Evolutionary conservation across 164 flowering plant species (phyloP).

Genomic region (Berberis vulgaris): DNA sequence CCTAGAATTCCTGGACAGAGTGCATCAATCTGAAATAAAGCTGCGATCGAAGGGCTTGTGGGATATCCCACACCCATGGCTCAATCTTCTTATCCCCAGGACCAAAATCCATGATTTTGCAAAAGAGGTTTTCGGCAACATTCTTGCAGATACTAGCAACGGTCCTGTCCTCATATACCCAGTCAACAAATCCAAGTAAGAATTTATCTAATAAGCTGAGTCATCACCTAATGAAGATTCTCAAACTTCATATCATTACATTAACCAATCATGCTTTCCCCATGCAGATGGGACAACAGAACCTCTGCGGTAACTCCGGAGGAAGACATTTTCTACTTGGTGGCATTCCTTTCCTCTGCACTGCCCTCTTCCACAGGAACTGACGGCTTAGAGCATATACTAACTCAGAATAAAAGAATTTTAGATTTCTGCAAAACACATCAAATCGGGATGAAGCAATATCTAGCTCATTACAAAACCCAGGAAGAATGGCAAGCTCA

Average conservation of each 20-base stretch:
- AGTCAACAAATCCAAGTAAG: conserved; percentile 54
- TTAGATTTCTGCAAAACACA: conserved; percentile 33
- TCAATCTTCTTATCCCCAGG: conserved; percentile 67
- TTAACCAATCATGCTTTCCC: not conserved
- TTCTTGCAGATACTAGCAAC: conserved; percentile 28
- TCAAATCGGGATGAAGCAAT: conserved; percentile 62
- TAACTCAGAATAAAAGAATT: conserved; percentile 56
- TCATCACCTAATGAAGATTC: too few species aligned
- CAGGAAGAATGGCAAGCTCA: conserved; percentile 70
- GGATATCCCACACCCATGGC: conserved; percentile 96
- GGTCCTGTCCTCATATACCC: conserved; percentile 74
- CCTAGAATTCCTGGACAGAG: conserved; percentile 58
- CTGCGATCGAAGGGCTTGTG: conserved; percentile 53
- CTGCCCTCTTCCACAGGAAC: not conserved
- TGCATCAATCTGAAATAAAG: conserved; percentile 42
- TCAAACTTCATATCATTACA: too few species aligned
- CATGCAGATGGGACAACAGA: not conserved
- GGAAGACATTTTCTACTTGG: not conserved
- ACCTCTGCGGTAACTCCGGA: not conserved
- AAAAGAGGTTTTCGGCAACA: conserved; percentile 42
- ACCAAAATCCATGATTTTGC: conserved; percentile 53
- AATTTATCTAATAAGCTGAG: too few species aligned
- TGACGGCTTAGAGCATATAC: conserved; percentile 12
- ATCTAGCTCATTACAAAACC: conserved; percentile 63
- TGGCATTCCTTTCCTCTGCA: not conserved